Conservation (phyloP, 2,329 filamentous ascomycete species). For the Escovopsis sp. region DNA sequence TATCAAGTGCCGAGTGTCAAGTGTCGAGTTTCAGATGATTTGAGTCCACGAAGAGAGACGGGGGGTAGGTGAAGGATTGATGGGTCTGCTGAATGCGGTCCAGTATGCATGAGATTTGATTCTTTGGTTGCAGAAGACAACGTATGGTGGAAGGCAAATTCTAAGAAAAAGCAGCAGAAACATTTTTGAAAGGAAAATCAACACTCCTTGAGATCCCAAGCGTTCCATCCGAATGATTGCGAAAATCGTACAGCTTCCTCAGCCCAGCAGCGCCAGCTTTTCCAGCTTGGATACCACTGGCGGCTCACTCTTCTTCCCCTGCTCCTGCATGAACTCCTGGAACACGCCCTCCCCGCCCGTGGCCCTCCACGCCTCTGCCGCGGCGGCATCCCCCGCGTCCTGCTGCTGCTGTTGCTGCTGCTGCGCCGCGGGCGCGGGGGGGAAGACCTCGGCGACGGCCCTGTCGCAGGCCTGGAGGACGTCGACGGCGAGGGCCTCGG, state of each 20-base stretch:
- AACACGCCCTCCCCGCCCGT: constrained; percentile 38
- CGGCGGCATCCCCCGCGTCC: constrained; percentile 4
- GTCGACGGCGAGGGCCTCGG: constrained; percentile 60
- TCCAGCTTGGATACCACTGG: constrained; percentile 35
- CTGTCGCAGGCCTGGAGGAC: constrained; percentile 54
- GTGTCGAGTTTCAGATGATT: not conserved
- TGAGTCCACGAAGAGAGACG: constrained; percentile 19
- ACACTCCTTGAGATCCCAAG: not conserved
- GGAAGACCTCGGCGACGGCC: constrained; percentile 58
- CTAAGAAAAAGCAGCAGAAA: not conserved
- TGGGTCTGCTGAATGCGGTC: too few species aligned
- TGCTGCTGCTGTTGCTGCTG: constrained; percentile 8
- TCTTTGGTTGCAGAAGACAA: not conserved
- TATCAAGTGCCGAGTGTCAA: too few species aligned
- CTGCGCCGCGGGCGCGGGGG: constrained; percentile 4
- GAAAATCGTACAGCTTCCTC: constrained; percentile 7
- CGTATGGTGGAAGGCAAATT: not conserved
- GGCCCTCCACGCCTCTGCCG: constrained; percentile 17
- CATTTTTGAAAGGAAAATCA: not conserved
- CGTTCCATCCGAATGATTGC: not conserved
- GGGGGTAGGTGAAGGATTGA: constrained; percentile 13
- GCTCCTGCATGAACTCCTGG: constrained; percentile 33
- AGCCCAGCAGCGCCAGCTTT: constrained; percentile 36
- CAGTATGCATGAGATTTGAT: too few species aligned
- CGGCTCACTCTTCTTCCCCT: constrained; percentile 29